phyloP scores from a whole-genome alignment of 495 filamentous ascomycete species.

The Hypoxylon crocopeplum region DNA sequence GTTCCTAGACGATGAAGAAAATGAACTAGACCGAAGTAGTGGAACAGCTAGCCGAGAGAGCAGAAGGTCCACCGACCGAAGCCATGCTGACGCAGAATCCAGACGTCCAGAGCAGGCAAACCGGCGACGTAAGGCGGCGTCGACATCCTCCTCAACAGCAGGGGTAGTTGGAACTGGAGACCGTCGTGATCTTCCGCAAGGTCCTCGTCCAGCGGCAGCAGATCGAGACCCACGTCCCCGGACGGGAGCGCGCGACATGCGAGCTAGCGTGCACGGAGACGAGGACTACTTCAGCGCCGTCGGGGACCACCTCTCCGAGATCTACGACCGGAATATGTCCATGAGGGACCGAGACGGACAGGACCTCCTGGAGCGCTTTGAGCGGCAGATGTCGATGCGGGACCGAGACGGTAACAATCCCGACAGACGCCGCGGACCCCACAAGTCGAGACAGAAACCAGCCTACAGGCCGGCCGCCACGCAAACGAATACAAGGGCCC shows the following conservation, averaged over 20 bases:
- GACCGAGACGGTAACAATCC: background rate
- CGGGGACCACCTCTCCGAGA: background rate
- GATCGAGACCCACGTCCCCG: background rate
- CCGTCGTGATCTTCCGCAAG: background rate
- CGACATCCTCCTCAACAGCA: background rate
- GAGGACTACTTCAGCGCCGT: background rate
- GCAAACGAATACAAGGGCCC: too few relatives aligned
- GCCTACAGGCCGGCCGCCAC: too few relatives aligned
- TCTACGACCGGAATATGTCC: background rate
- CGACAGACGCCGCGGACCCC: background rate
- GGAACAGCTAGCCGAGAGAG: background rate
- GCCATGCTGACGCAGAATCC: background rate
- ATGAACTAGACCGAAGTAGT: background rate
- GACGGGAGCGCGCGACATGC: background rate
- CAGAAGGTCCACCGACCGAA: background rate
- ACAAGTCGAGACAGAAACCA: background rate
- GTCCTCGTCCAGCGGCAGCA: background rate
- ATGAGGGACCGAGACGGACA: background rate
- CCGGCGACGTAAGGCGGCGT: background rate
- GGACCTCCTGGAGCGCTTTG: background rate
- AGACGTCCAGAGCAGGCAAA: background rate
- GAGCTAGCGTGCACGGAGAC: background rate
- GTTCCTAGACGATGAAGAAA: constrained; percentile 15
- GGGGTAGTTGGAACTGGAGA: background rate
- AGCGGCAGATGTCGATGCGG: background rate